Base-by-base conservation (phyloP, 2,329 filamentous ascomycete genomes). In the Leptographium procerum region DNA sequence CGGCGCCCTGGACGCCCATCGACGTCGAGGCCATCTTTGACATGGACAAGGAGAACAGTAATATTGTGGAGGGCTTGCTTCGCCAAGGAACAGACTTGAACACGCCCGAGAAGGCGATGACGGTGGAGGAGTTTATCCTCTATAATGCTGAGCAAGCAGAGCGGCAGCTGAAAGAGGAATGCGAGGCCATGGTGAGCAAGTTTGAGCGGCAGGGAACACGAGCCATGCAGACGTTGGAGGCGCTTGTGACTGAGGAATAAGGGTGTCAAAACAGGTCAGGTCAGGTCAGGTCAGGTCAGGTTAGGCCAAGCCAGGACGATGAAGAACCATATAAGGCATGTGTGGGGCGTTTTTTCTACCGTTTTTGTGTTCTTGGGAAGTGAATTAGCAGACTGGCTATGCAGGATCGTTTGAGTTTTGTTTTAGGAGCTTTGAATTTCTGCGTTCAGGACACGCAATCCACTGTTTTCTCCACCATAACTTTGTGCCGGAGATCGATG, bases 51-150 rank as follows among this genome's bases (percentile, higher is more conserved):
- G 79, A 85, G 64, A 65, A 66, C 31, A 84, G 82, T 58, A 70
- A 72, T 0, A 73, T 75, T 2, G 73, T 75, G 2, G 73, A 74
- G 22, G 71, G 73, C 11, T 73, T 83, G 29, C 69, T 86, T 19
- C 76, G 75, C 58, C 75, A 78, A 45, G 83, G 82, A 14, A 77
- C 77, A 0, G 81, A 81, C 16, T 72, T 99, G 57, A 86, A 82
- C 2, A 87, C 80, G 57, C 82, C 85, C 0, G 94, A 97, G 74
- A 91, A 87, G 75, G 77, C 80, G 43, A 96, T 99, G 91, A 92
- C 85, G 6, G 89, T 97, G 0, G 90, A 96, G 70, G 85, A 96
- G 70, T 99, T 92, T 90, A 87, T 99, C 45, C 77, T 85, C 59
- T 82, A 86, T 71, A 91, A 94, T 64, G 94, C 94, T 0, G 80